Base-by-base conservation (phyloP, 2,329 filamentous ascomycete species). In the Stagonosporopsis rhizophila region DNA sequence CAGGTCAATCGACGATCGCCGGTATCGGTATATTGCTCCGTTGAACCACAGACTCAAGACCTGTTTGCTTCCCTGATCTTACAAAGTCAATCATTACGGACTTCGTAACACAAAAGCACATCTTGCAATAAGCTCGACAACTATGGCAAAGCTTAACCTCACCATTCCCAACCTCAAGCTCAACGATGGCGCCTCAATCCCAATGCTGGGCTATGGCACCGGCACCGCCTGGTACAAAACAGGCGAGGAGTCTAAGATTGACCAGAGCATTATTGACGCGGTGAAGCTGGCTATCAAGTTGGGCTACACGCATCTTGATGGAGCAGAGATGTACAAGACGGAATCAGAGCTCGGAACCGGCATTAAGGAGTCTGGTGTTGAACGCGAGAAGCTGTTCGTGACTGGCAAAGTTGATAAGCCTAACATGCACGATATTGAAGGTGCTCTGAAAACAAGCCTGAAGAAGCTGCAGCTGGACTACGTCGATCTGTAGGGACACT, bases 301-400 rank as follows among this genome's bases (percentile, higher is more conserved):
- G n/a, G 89, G 88, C 22, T 92, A 87, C 73, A 81, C 82, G 55
- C 89, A 93, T 68, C 80, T 93, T 3, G 90, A 94, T 72, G 86
- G 89, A 39, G 90, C 90, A 19, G 87, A 93, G 79, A 77, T 81
- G 56, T 83, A 83, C 74, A 80, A 81, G 61, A 83, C 80, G 2
- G 81, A 83, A 64, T 71, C 75, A 3, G 81, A 83, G 65, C 75
- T 82, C 15, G 80, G 81, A 11, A 74, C 70, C 8, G 81, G 77
- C 20, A 82, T 83, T 69, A 77, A 78, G 49, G 75, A 78, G 57
- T 73, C 74, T 40, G 77, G 76, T 15, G 75, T 81, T 8, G 65
- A 76, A 1, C 73, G 80, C 11, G 75, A 79, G 56, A 81, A 82
- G 64, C 73, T 83, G 12, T 83, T 73, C 60, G 69, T 82, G 15